phyloP scores from a whole-genome alignment of 306 rosid species.

The Prunus fruticosa region DNA sequence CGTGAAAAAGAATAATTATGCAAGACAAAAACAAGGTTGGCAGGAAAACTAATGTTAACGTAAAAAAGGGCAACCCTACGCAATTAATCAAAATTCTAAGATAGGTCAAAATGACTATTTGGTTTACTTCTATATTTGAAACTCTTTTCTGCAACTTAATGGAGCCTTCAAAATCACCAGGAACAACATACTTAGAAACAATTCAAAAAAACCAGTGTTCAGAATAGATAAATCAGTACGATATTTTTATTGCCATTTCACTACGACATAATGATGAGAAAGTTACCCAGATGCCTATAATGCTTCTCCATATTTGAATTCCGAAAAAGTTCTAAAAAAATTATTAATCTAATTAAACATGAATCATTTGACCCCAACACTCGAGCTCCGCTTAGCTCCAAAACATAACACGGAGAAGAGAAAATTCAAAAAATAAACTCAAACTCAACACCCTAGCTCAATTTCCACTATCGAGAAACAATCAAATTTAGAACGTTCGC shows the following conservation, averaged over 20 bases:
- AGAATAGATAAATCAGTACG: neutral
- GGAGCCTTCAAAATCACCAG: neutral
- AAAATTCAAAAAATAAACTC: neutral
- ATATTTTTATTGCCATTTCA: neutral
- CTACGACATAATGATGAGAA: neutral
- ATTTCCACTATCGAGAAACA: neutral
- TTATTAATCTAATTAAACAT: neutral
- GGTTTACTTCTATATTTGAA: neutral
- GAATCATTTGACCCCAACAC: neutral
- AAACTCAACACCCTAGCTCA: conserved; percentile 1
- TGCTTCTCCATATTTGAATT: neutral
- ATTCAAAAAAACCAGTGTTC: neutral
- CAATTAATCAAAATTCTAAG: neutral
- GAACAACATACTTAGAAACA: neutral
- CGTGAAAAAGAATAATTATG: neutral
- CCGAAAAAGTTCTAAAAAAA: neutral
- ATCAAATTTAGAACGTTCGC: neutral
- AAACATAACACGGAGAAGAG: neutral
- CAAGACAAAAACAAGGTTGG: neutral
- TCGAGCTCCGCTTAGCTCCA: conserved; percentile 3
- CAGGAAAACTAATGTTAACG: neutral
- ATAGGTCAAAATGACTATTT: neutral
- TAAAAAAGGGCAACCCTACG: neutral
- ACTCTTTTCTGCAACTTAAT: neutral
- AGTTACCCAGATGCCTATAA: neutral